Percentiles rank a stretch among this genome's conserved stretches.
phyloP scores from a whole-genome alignment of 2,329 filamentous ascomycete genomes.

The Gyromitra esculenta region DNA sequence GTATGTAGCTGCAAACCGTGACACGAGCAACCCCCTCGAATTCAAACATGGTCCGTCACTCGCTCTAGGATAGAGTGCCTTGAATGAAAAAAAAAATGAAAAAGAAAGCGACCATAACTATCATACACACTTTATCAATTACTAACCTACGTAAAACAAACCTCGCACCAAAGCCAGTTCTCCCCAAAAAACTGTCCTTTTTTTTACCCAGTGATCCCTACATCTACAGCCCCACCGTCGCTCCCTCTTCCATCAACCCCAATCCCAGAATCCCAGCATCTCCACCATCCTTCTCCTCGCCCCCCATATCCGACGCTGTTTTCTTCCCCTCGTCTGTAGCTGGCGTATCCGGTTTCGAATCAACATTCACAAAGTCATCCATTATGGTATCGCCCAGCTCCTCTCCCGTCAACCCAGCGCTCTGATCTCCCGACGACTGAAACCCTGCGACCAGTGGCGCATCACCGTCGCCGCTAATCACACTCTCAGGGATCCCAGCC shows the following conservation, averaged over 20 bases:
- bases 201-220: neutral
- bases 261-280: constrained; percentile 3
- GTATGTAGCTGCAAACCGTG: neutral
- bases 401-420: constrained; percentile 63
- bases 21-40: neutral
- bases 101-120: constrained; percentile 15
- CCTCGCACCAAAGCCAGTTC: neutral
- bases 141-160: neutral
- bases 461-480: constrained; percentile 17
- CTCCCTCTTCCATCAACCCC: constrained; percentile 22
- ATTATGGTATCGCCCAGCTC: constrained; percentile 62
- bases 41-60: constrained; percentile 10
- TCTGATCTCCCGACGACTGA: constrained; percentile 62
- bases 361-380: constrained; percentile 60
- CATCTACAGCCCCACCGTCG: constrained; percentile 4
- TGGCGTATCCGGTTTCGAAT: constrained; percentile 47
- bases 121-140: constrained; percentile 46
- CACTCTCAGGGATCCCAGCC: constrained; percentile 21
- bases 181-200: neutral
- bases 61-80: neutral
- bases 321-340: constrained; percentile 19
- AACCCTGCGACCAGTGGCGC: constrained; percentile 57
- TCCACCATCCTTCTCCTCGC: constrained; percentile 17
- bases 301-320: neutral
- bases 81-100: neutral